phyloP scores from a whole-genome alignment of 306 rosid genomes.

The Casuarina glauca region DNA sequence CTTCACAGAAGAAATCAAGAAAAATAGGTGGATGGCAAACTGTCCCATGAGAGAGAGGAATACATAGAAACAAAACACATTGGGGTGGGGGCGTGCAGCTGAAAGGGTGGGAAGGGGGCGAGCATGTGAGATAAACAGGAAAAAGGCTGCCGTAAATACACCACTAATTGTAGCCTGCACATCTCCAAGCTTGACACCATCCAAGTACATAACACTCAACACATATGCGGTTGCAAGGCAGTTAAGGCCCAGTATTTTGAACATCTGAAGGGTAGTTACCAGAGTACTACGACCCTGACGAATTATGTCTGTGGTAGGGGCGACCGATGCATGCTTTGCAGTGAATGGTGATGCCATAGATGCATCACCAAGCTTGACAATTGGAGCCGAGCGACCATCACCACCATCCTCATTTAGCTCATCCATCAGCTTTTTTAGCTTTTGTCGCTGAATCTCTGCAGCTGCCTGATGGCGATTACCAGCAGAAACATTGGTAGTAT shows the following conservation, averaged over 20 bases:
- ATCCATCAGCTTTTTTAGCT: constrained; percentile 88
- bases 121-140: constrained; percentile 96
- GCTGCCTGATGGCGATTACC: constrained; percentile 62
- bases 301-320: constrained; percentile 90
- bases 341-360: constrained; percentile 99
- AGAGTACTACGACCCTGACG: constrained; percentile 99
- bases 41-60: constrained; percentile 93
- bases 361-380: constrained; percentile 98
- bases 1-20: constrained; percentile 75
- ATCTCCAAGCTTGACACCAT: constrained; percentile 96
- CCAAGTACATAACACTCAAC: constrained; percentile 98
- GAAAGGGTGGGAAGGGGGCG: constrained; percentile 92
- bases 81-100: constrained; percentile 88
- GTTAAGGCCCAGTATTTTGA: constrained; percentile 95
- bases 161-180: constrained; percentile 98
- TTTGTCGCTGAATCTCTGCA: constrained; percentile 72
- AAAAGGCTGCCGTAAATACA: constrained; percentile 95
- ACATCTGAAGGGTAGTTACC: constrained; percentile 98
- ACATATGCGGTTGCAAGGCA: constrained; percentile 99
- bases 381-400: constrained; percentile 81
- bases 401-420: constrained; percentile 96
- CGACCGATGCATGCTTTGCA: constrained; percentile 95
- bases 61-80: constrained; percentile 78
- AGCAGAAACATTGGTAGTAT: constrained; percentile 47
- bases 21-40: constrained; percentile 73